These are phyloP conservation scores for Cardamine occulta DNA, from an alignment of 345 rosid genomes.

Conservation along the genomic window DNA sequence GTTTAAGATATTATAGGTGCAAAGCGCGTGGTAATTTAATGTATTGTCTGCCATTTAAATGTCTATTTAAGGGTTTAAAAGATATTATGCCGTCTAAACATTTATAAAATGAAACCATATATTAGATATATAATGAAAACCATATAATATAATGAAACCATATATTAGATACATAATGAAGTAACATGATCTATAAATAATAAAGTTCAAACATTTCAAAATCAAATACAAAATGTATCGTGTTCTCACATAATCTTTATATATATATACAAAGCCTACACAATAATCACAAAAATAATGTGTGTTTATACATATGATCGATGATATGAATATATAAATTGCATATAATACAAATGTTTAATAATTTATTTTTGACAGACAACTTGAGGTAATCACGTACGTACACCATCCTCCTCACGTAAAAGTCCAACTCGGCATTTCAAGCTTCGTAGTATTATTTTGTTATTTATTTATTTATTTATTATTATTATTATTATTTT, in stretches of 20 bases:
- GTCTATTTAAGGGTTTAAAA: too few species aligned
- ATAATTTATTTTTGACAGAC: constrained; percentile 33
- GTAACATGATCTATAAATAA: too few species aligned
- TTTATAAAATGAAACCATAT: too few species aligned
- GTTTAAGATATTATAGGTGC: neutral
- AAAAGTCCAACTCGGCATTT: constrained; percentile 39
- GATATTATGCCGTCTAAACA: too few species aligned
- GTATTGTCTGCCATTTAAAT: neutral
- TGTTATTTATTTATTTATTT: too few species aligned
- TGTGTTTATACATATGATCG: neutral
- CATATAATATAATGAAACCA: too few species aligned
- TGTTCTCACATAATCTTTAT: neutral
- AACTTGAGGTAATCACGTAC: constrained; percentile 37
- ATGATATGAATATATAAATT: neutral
- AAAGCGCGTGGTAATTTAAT: neutral
- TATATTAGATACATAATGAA: neutral
- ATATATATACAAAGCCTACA: neutral
- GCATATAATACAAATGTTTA: neutral
- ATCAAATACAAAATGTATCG: neutral
- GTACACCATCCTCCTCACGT: constrained; percentile 32
- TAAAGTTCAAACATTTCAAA: neutral
- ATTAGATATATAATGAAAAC: too few species aligned
- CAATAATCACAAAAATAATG: neutral
- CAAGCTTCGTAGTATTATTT: constrained; percentile 9
- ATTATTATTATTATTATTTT: too few species aligned